Evolutionary conservation across 306 rosid genomes (phyloP).

Genomic region (Cucumis sativus): DNA sequence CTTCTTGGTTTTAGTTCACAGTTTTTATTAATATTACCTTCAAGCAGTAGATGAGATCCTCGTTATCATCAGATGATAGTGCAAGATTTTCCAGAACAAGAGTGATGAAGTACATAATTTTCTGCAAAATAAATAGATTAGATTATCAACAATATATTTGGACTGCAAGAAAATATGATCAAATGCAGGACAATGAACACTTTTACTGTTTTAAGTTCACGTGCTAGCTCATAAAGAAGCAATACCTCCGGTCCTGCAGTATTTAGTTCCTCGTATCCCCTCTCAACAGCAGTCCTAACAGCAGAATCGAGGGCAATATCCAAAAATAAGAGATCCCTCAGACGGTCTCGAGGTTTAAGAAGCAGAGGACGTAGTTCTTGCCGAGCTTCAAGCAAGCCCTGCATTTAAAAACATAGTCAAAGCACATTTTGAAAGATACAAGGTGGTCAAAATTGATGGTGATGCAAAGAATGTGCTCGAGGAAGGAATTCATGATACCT

Average conservation of each 20-base stretch:
- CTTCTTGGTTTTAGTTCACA: neutral
- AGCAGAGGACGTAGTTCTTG: conserved; percentile 67
- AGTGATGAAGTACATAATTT: conserved; percentile 64
- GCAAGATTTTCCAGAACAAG: conserved; percentile 84
- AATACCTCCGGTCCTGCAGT: conserved; percentile 76
- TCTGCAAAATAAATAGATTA: conserved; percentile 46
- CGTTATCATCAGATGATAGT: conserved; percentile 72
- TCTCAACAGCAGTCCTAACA: conserved; percentile 87
- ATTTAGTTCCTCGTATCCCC: conserved; percentile 72
- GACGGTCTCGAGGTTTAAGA: conserved; percentile 54
- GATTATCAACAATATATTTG: conserved; percentile 18
- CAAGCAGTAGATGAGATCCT: conserved; percentile 76
- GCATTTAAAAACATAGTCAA: conserved; percentile 2
- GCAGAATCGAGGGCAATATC: conserved; percentile 96
- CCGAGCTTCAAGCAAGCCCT: conserved; percentile 96
- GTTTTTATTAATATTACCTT: conserved; percentile 38
- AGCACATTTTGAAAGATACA: neutral
- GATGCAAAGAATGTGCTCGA: neutral
- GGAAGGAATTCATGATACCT: conserved; percentile 41
- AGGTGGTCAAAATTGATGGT: neutral
- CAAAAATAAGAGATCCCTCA: conserved; percentile 88
- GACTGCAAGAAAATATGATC: neutral
- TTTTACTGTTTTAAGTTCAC: neutral
- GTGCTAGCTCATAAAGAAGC: conserved; percentile 8
- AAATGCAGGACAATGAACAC: neutral